Conservation (phyloP, 2,329 filamentous ascomycete species). For the Drechslerella dactyloides region DNA sequence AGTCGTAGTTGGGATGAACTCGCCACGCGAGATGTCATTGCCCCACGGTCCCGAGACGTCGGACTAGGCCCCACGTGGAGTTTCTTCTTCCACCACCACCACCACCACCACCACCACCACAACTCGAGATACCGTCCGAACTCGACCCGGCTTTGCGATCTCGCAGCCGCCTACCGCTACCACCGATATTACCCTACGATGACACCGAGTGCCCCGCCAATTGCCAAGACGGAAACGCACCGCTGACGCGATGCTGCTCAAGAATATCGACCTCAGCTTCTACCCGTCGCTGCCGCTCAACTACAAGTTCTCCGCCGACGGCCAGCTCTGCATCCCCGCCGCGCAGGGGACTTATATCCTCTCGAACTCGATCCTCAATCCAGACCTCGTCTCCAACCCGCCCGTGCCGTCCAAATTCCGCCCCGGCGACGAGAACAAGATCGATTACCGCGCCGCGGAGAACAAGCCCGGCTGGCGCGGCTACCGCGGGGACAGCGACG, state of each 20-base stretch:
- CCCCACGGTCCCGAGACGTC: too few species aligned
- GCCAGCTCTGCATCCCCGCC: slow-evolving; percentile 46
- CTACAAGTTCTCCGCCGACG: slow-evolving; percentile 46
- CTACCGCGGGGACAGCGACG: slow-evolving; percentile 13
- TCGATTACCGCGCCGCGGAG: slow-evolving; percentile 40
- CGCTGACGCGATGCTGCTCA: slow-evolving; percentile 46
- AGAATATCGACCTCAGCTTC: slow-evolving; percentile 48
- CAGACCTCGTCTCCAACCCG: slow-evolving; percentile 44
- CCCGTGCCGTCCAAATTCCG: slow-evolving; percentile 46
- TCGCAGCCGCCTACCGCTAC: background rate
- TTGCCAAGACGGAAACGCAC: slow-evolving; percentile 17
- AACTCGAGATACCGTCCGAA: background rate
- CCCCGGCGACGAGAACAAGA: slow-evolving; percentile 47
- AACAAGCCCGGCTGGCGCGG: slow-evolving; percentile 39
- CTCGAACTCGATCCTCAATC: slow-evolving; percentile 37
- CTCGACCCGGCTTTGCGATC: background rate
- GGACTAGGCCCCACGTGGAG: too few species aligned
- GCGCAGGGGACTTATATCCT: slow-evolving; percentile 37
- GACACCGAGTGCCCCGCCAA: background rate
- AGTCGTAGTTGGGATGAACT: background rate
- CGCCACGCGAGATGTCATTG: background rate
- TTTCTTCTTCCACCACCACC: background rate
- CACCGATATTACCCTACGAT: background rate
- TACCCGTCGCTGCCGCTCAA: slow-evolving; percentile 43
- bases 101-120: background rate